These are phyloP conservation scores for Acephala macrosclerotiorum DNA, from an alignment of 2,329 filamentous ascomycete genomes.

Conservation along the genomic window DNA sequence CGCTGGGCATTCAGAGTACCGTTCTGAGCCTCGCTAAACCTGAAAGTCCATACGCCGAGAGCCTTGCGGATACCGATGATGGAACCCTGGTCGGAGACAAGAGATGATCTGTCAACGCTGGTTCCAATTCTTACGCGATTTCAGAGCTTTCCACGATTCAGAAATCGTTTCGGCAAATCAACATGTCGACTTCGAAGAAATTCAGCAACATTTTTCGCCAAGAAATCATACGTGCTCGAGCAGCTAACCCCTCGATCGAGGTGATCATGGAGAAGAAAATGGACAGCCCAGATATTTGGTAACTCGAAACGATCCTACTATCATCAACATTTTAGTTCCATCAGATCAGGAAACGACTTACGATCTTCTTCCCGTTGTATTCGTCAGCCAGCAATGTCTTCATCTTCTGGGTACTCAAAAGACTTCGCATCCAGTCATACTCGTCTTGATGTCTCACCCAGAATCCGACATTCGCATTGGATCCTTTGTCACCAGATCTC, in stretches of 20 bases:
- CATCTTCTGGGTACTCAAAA: constrained; percentile 38
- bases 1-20: constrained; percentile 27
- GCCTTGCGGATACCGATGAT: constrained; percentile 24
- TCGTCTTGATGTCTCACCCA: constrained; percentile 50
- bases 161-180: constrained; percentile 32
- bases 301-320: constrained; percentile 37
- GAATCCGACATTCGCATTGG: constrained; percentile 49
- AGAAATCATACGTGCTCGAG: constrained; percentile 34
- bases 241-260: constrained; percentile 36
- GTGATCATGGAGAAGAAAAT: constrained; percentile 42
- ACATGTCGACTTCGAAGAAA: constrained; percentile 32
- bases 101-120: constrained; percentile 6
- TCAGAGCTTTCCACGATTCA: constrained; percentile 33
- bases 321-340: constrained; percentile 30
- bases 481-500: constrained; percentile 49
- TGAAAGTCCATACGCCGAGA: constrained; percentile 27
- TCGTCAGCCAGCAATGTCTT: constrained; percentile 37
- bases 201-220: constrained; percentile 34
- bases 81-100: constrained; percentile 21
- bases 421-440: constrained; percentile 47
- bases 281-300: constrained; percentile 35
- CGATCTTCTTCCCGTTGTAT: constrained; percentile 42
- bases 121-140: background rate
- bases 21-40: constrained; percentile 28
- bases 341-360: constrained; percentile 42